Evolutionary conservation across 2,329 filamentous ascomycete species (phyloP), one percentile per base, ranked within the genome.

Genomic region (Aureobasidium sp.): DNA sequence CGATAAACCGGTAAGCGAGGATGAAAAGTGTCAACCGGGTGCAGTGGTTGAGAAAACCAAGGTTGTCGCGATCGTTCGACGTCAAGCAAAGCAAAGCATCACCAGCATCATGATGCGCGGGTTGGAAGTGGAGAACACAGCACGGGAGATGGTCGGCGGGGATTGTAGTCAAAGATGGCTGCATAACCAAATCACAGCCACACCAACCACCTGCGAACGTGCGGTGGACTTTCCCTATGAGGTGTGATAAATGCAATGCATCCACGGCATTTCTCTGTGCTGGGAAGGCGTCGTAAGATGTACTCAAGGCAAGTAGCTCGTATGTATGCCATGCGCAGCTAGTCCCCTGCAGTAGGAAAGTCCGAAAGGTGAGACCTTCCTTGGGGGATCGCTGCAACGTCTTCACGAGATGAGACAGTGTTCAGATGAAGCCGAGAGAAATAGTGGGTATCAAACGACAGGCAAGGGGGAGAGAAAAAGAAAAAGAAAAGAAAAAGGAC

Each of bases 191-290:
- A 27, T 34, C 46, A 60, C 57, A 60, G 57, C 57, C 57, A 60
- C 57, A 60, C 46, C 57, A 60, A 50, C 57, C 55, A 47, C 55
- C 55, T 48, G 34, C 55, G 55, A 59, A 59, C 41, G 43, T 47
- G 43, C 51, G 24, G 26, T 24, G 13, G 39, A 12, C 41, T 36
- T 57, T 36, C 29, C 39, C 29, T 44, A 9, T 57, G n/a, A 57
- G 39, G 53, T 57, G 53, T 57, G 53, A 57, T 57, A 26, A 41
- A 36, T 44, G 53, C 53, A 46, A 46, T 29, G 41, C 53, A 46
- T 46, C 53, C 53, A 57, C 53, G 53, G 39, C 53, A 44, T 57
- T 57, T 36, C 29, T 44, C 24, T 57, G 27, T 36, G 29, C 29
- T 57, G 29, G 39, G 17, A 26, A 20, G 41, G 41, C 53, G 53